Conservation (phyloP, 1,284 basidiomycete genomes). For the Hymenochaete sp. region DNA sequence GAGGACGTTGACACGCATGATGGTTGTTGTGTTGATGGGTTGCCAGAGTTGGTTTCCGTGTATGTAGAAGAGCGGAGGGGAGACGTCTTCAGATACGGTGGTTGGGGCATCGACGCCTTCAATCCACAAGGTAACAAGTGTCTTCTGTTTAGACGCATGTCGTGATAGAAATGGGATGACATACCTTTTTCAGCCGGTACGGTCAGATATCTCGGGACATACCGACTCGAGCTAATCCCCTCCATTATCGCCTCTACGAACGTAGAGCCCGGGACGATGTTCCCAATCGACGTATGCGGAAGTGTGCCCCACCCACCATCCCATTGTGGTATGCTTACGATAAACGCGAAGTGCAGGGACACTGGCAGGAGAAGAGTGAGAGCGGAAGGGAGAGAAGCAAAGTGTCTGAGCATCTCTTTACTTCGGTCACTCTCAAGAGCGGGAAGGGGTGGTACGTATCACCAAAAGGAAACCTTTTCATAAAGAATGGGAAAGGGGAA, state of each 20-base stretch:
- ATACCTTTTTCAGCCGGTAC: slow-evolving; percentile 20
- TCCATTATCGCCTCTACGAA: slow-evolving; percentile 38
- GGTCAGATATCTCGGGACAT: slow-evolving; percentile 32
- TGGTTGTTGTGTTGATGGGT: slow-evolving; percentile 45
- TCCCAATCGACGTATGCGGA: slow-evolving; percentile 35
- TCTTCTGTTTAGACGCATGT: neutral
- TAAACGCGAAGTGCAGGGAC: too few relatives aligned
- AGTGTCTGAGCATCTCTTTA: too few relatives aligned
- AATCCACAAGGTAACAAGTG: neutral
- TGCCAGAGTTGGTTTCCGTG: slow-evolving; percentile 43
- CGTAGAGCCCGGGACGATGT: slow-evolving; percentile 40
- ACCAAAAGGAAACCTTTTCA: too few relatives aligned
- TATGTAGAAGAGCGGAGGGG: slow-evolving; percentile 46
- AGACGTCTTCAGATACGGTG: slow-evolving; percentile 24
- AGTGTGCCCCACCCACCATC: slow-evolving; percentile 27
- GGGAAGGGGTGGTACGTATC: too few relatives aligned
- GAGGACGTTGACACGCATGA: slow-evolving; percentile 44
- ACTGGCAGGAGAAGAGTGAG: too few relatives aligned
- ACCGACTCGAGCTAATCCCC: slow-evolving; percentile 9
- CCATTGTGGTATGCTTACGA: slow-evolving; percentile 41
- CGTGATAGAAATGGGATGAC: neutral
- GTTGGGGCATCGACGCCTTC: slow-evolving; percentile 27
- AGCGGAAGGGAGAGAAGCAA: too few relatives aligned
- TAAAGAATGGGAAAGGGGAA: too few relatives aligned
- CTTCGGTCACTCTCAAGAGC: too few relatives aligned